Evolutionary conservation across 2,329 filamentous ascomycete species (phyloP).

Genomic region (Epichloe elymi): DNA sequence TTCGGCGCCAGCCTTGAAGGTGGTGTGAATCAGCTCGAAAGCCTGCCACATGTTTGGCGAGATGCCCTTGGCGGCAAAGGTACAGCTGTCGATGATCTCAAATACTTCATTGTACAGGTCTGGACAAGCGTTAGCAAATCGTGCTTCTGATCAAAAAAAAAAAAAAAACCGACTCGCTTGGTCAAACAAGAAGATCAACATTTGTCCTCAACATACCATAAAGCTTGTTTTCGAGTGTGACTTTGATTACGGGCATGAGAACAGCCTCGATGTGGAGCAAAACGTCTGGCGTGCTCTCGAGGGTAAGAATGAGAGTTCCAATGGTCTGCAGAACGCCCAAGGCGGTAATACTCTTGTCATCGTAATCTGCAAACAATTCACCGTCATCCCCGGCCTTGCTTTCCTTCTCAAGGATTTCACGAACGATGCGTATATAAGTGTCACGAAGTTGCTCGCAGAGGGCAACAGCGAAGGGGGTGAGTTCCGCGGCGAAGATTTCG

Average conservation of each 20-base stretch:
- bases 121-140: constrained; percentile 15
- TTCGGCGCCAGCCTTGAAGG: constrained; percentile 94
- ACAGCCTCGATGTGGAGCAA: constrained; percentile 89
- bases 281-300: constrained; percentile 95
- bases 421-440: constrained; percentile 87
- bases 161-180: no score
- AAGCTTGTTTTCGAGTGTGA: constrained; percentile 94
- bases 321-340: constrained; percentile 95
- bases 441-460: constrained; percentile 91
- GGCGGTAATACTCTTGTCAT: constrained; percentile 97
- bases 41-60: constrained; percentile 97
- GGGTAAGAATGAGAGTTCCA: constrained; percentile 86
- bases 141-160: background rate
- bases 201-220: constrained; percentile 47
- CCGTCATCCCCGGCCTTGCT: constrained; percentile 63
- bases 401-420: constrained; percentile 82
- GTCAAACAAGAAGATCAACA: no score
- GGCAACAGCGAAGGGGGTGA: constrained; percentile 93
- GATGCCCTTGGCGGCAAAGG: constrained; percentile 91
- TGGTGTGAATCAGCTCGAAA: constrained; percentile 90
- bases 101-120: constrained; percentile 97
- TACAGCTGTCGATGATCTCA: constrained; percentile 98
- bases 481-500: constrained; percentile 91
- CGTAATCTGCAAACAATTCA: constrained; percentile 78
- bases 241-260: constrained; percentile 90